Conservation (phyloP, 345 rosid species). For the Salix viminalis region DNA sequence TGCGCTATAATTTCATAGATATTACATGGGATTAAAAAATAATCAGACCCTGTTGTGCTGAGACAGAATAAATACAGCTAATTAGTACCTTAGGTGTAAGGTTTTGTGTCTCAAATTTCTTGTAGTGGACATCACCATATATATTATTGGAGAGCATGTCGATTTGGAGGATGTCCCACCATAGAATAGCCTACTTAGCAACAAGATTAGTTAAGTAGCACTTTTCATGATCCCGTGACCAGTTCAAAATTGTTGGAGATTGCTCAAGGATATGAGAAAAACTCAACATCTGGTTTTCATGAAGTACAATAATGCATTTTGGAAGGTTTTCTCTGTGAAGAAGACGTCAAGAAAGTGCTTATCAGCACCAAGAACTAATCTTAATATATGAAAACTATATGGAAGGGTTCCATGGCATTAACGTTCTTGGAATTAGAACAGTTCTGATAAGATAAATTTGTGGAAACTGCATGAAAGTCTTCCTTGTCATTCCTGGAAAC, state of each 20-base stretch:
- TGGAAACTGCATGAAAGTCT: not conserved
- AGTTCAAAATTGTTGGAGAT: not conserved
- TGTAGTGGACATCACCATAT: not conserved
- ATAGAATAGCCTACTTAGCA: not conserved
- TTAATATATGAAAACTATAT: no score
- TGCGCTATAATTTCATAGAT: not conserved
- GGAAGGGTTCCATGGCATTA: not conserved
- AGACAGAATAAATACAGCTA: not conserved
- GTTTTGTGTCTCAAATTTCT: not conserved
- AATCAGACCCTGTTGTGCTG: not conserved
- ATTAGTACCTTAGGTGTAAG: not conserved
- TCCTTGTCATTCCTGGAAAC: not conserved
- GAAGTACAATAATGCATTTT: slow-evolving; percentile 15
- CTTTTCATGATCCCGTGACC: slow-evolving; percentile 14
- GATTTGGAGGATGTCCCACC: slow-evolving; percentile 1
- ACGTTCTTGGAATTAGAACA: not conserved
- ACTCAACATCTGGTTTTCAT: not conserved
- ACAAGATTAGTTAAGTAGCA: not conserved
- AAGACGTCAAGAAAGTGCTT: not conserved
- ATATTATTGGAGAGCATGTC: not conserved
- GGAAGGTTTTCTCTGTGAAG: not conserved
- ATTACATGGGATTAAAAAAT: not conserved
- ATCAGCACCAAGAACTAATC: not conserved
- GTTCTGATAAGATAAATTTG: no score
- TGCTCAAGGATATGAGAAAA: slow-evolving; percentile 4